Base-by-base conservation (phyloP, 176 grass and related monocot genomes). In the Oryza australiensis region DNA sequence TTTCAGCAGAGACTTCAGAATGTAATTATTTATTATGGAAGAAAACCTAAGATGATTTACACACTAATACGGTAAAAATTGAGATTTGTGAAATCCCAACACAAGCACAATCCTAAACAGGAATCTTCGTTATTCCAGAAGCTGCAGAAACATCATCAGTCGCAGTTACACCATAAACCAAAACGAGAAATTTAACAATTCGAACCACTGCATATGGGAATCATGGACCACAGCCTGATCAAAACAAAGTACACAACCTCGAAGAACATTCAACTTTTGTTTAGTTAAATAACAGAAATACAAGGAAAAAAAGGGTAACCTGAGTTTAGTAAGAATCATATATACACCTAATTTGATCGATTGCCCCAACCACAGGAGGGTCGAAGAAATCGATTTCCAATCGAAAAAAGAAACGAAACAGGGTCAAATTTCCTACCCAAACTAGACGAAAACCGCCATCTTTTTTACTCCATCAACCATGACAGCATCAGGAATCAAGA, bases 401-500 rank as follows among this genome's bases (percentile, higher is more conserved):
- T 37, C 11, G 1, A 40, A 40, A 1, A 83, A 68, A 74, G 6
- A 37, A 66, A 15, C 14, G 33, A 73, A 22, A 32, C 14, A 38
- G 24, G 13, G 24, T 43, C 30, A 72, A 78, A 80, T 66, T 66
- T 7, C 20, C 14, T 6, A 37, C 12, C 23, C 37, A 74, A 57
- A 38, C 62, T 35, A 22, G n/a, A 5, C 8, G n/a, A 55, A 30
- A 64, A 53, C 4, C 3, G 0, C 51, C 65, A 29, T 48, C 49
- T 9, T 40, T 29, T 5, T 62, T 55, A 23, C 11, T 23, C 5
- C 11, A 46, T 33, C 18, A 82, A 72, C 32, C 37, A 13, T 26
- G 74, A 27, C 24, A 74, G 10, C 18, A 75, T 60, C 48, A 51
- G 22, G 5, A 77, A 82, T 68, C 68, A 79, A 83, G 9, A 33